These are phyloP conservation scores for Nigrograna mackinnonii DNA, from an alignment of 2,329 filamentous ascomycete genomes.

Conservation along the genomic window DNA sequence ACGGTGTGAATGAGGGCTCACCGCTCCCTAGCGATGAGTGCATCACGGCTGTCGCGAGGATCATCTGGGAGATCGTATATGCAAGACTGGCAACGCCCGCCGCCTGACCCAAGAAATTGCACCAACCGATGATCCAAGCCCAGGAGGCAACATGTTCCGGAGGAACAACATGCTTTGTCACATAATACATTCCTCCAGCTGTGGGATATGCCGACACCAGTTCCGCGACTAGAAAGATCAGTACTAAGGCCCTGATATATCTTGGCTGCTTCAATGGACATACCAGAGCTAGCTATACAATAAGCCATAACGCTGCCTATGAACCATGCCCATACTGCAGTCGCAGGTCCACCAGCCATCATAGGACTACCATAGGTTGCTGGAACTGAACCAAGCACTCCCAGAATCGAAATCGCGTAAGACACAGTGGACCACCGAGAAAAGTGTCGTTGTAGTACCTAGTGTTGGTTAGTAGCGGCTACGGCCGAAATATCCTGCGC, in stretches of 20 bases:
- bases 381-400: constrained; percentile 67
- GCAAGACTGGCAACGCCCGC: constrained; percentile 65
- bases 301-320: constrained; percentile 67
- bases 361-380: constrained; percentile 65
- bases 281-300: constrained; percentile 64
- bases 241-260: constrained; percentile 1
- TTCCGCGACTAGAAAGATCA: constrained; percentile 57
- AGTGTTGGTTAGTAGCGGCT: constrained; percentile 19
- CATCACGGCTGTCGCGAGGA: constrained; percentile 65
- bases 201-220: constrained; percentile 69
- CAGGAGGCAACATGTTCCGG: constrained; percentile 63
- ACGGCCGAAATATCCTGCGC: too few relatives aligned
- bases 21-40: constrained; percentile 58
- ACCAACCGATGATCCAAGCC: constrained; percentile 70
- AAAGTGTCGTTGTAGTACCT: constrained; percentile 67
- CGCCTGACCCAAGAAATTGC: constrained; percentile 67
- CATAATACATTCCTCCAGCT: constrained; percentile 70
- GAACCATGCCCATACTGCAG: constrained; percentile 69
- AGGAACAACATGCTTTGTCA: constrained; percentile 67
- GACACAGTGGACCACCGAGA: constrained; percentile 69
- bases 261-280: constrained; percentile 3
- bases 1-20: constrained; percentile 61
- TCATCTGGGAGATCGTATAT: constrained; percentile 67
- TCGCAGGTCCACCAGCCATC: constrained; percentile 62
- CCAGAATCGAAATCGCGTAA: constrained; percentile 68